Evolutionary conservation across 1,284 basidiomycete genomes (phyloP).

Genomic region (Porogramme epimiltina): DNA sequence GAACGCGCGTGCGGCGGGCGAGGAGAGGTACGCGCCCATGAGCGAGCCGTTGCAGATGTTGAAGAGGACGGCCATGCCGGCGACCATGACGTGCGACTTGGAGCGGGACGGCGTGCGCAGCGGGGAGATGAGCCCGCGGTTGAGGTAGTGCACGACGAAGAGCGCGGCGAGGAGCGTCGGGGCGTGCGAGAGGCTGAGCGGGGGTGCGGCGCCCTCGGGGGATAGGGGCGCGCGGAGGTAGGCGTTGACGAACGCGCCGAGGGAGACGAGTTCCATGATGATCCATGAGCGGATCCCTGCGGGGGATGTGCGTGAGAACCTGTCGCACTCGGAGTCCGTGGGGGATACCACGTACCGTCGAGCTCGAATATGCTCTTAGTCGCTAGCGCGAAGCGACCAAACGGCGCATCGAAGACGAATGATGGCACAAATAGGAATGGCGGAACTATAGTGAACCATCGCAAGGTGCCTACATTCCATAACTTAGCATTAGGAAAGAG

Average conservation of each 20-base stretch:
- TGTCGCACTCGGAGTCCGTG: neutral
- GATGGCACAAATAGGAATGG: slow-evolving; percentile 31
- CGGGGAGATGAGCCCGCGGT: slow-evolving; percentile 83
- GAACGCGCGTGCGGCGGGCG: slow-evolving; percentile 46
- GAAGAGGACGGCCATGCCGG: slow-evolving; percentile 61
- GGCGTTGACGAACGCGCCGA: slow-evolving; percentile 56
- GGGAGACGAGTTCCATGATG: slow-evolving; percentile 83
- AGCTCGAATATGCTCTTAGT: slow-evolving; percentile 49
- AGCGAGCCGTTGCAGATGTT: slow-evolving; percentile 77
- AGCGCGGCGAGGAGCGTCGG: slow-evolving; percentile 59
- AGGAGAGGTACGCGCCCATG: slow-evolving; percentile 70
- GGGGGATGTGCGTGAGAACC: neutral
- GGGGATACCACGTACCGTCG: slow-evolving; percentile 44
- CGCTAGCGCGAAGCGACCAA: slow-evolving; percentile 72
- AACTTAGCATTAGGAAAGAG: neutral
- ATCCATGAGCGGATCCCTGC: slow-evolving; percentile 72
- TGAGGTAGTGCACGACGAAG: slow-evolving; percentile 81
- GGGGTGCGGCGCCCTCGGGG: slow-evolving; percentile 14
- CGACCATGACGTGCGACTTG: slow-evolving; percentile 72
- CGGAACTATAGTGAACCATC: slow-evolving; percentile 36
- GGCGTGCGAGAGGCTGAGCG: slow-evolving; percentile 36
- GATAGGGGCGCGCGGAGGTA: slow-evolving; percentile 52
- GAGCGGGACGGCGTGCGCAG: slow-evolving; percentile 82
- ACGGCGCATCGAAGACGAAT: slow-evolving; percentile 65
- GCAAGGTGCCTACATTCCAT: slow-evolving; percentile 1